A percentile compares a stretch with the other conserved stretches of the same genome.
phyloP scores from a whole-genome alignment of 768 basidiomycete species.

The Rhizopogon sp. region DNA sequence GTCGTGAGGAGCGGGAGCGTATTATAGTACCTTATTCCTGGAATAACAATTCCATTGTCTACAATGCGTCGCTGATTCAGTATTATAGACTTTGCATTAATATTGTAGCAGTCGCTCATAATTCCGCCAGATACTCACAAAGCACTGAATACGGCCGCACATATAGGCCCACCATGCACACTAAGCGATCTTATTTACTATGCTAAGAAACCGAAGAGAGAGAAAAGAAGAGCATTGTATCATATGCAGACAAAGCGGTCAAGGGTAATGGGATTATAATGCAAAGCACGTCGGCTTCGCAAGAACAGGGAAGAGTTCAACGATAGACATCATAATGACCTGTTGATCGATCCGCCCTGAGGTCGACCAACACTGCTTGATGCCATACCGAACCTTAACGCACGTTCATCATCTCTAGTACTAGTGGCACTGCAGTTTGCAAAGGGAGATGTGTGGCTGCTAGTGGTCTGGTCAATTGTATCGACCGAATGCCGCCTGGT shows the following conservation, averaged over 20 bases:
- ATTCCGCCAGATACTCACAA: not conserved
- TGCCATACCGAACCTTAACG: not conserved
- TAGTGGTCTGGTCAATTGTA: slow-evolving; percentile 5
- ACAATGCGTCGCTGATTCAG: too few relatives aligned
- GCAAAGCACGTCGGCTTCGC: not conserved
- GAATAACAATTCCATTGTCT: not conserved
- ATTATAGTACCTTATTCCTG: not conserved
- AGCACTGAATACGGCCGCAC: not conserved
- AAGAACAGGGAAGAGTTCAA: not conserved
- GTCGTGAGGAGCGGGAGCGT: not conserved
- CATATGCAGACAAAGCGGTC: not conserved
- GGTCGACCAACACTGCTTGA: not conserved
- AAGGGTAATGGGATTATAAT: not conserved
- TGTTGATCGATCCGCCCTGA: not conserved
- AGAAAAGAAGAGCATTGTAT: not conserved
- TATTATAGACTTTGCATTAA: too few relatives aligned
- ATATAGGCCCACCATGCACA: not conserved
- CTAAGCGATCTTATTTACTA: not conserved
- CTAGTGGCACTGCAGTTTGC: not conserved
- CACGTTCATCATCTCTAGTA: not conserved
- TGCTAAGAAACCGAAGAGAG: not conserved
- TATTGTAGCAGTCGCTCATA: not conserved
- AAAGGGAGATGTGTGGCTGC: not conserved
- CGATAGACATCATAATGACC: not conserved
- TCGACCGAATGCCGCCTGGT: slow-evolving; percentile 29